Evolutionary conservation across 2,329 filamentous ascomycete genomes (phyloP).

Genomic region (Canariomyces notabilis): DNA sequence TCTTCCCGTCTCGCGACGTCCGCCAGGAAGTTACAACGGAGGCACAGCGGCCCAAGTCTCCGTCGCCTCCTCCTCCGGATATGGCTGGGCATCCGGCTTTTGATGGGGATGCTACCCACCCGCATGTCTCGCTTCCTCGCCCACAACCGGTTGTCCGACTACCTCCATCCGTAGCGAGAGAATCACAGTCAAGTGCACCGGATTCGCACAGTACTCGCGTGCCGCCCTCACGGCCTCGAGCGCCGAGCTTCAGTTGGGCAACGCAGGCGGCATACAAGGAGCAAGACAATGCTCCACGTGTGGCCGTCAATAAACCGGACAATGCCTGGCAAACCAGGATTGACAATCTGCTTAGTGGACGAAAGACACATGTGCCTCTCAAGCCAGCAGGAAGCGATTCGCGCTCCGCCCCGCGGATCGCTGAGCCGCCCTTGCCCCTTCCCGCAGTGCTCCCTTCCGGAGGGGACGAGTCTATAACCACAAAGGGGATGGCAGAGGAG

Average conservation of each 20-base stretch:
- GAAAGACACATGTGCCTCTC: slow-evolving; percentile 51
- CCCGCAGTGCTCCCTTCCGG: slow-evolving; percentile 22
- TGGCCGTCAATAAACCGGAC: slow-evolving; percentile 10
- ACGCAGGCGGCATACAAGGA: slow-evolving; percentile 22
- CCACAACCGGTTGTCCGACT: slow-evolving; percentile 75
- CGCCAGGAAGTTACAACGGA: slow-evolving; percentile 31
- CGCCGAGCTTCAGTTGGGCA: slow-evolving; percentile 22
- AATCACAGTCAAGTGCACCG: slow-evolving; percentile 16
- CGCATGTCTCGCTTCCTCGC: slow-evolving; percentile 64
- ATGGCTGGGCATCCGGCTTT: slow-evolving; percentile 68
- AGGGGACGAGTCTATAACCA: slow-evolving; percentile 41
- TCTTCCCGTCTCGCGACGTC: slow-evolving; percentile 47
- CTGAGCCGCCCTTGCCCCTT: slow-evolving; percentile 49
- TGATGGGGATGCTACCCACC: slow-evolving; percentile 58
- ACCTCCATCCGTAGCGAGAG: slow-evolving; percentile 52
- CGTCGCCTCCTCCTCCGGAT: slow-evolving; percentile 68
- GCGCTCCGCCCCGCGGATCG: slow-evolving; percentile 51
- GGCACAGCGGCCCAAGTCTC: slow-evolving; percentile 44
- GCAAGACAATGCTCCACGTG: slow-evolving; percentile 3
- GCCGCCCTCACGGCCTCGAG: slow-evolving; percentile 13
- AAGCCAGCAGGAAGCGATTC: slow-evolving; percentile 59
- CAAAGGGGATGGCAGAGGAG: slow-evolving; percentile 69
- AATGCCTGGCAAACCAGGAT: slow-evolving; percentile 69
- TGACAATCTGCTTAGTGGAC: slow-evolving; percentile 69
- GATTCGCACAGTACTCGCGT: not conserved